Evolutionary conservation across 768 basidiomycete species (phyloP), one percentile per base, ranked within the genome.

Genomic region (Mycena olivaceomarginata): DNA sequence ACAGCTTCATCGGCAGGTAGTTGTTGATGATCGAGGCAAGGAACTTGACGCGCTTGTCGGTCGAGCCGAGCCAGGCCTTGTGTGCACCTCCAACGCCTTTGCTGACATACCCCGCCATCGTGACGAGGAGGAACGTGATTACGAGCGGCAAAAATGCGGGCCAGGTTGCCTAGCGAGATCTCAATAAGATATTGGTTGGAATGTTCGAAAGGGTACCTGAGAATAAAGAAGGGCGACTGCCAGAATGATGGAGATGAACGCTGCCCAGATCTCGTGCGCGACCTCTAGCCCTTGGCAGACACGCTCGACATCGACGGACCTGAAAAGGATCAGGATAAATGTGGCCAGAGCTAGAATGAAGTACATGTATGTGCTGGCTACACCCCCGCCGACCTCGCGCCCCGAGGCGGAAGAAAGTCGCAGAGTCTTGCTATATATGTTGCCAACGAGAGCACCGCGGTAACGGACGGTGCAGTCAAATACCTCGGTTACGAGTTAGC

Each of bases 31-130:
- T 48, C 5, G 76, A 77, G 3, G 60, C 62, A 1, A 77, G 62
- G 43, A 63, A 77, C 39, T 77, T 77, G 51, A 77, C 71, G 1
- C 76, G 76, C n/a, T 77, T 77, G 71, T 77, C 71, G 4, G 76
- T 77, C 3, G 71, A 67, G 37, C 60, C 67, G 4, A 77, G 37
- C 76, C 76, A 77, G 5, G 7, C 12, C 22, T 45, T 45, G 2
- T 77, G 76, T 2, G 76, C 71, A 0, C 48, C 71, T 9, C 66
- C 71, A 5, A 77, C 40, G 2, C 76, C 76, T 6, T 40, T 60
- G 41, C 76, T 77, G 1, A 73, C 41, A n/a, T 71, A 60, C 18
- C 56, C 76, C 7, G 76, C 56, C 5, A 60, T 41, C 4, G 18
- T n/a, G 18, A 73, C 25, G 3, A 77, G 39, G 0, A 67, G 13